Conservation (phyloP, 805 yeast species). For the Nakazawaea sp. region DNA sequence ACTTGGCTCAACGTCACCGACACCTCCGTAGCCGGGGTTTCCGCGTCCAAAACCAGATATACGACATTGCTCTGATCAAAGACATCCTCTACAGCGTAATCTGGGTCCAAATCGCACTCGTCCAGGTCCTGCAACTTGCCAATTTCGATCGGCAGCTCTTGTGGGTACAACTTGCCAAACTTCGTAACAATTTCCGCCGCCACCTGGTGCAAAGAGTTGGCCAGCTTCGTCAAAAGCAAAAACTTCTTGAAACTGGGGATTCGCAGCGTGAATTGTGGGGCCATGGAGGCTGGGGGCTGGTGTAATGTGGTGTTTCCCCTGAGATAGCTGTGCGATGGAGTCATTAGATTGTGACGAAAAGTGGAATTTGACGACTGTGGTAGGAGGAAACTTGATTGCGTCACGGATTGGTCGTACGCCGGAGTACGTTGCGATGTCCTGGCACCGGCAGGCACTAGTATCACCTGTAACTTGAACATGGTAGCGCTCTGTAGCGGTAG, state of each 20-base stretch:
- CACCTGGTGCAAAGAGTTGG: slow-evolving; percentile 38
- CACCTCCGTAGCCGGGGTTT: slow-evolving; percentile 18
- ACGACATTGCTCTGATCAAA: slow-evolving; percentile 45
- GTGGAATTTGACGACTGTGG: slow-evolving; percentile 16
- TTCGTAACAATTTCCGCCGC: slow-evolving; percentile 48
- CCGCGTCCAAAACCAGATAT: slow-evolving; percentile 35
- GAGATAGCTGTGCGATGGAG: background rate
- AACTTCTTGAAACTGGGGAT: slow-evolving; percentile 33
- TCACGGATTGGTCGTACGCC: slow-evolving; percentile 6
- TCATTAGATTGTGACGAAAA: slow-evolving; percentile 13
- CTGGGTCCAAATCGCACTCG: slow-evolving; percentile 76
- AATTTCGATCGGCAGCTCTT: slow-evolving; percentile 41
- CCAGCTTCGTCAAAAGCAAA: slow-evolving; percentile 52
- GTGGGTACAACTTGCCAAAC: slow-evolving; percentile 60
- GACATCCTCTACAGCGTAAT: slow-evolving; percentile 57
- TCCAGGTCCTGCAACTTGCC: slow-evolving; percentile 60
- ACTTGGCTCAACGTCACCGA: slow-evolving; percentile 8
- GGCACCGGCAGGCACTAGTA: slow-evolving; percentile 34
- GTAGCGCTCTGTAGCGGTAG: background rate
- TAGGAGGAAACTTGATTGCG: slow-evolving; percentile 14
- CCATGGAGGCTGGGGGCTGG: slow-evolving; percentile 1
- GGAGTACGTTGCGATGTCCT: slow-evolving; percentile 9
- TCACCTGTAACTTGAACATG: slow-evolving; percentile 38
- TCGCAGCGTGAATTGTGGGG: too few relatives aligned
- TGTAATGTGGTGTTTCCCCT: slow-evolving; percentile 4